These are phyloP conservation scores for Verbena officinalis DNA, from an alignment of 257 asterid species.

Conservation along the genomic window DNA sequence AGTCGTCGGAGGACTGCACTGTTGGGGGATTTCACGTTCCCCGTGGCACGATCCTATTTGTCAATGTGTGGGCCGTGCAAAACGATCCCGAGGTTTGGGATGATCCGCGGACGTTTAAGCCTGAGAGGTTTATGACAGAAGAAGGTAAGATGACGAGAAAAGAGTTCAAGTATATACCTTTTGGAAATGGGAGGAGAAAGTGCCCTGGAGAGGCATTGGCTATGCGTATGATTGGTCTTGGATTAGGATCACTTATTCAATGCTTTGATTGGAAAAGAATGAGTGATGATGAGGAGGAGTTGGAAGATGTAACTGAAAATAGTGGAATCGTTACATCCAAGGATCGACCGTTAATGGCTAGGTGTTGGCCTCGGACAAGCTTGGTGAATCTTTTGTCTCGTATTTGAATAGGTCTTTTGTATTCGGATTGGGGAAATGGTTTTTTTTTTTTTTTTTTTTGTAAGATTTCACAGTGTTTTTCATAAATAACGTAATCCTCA, in stretches of 20 bases:
- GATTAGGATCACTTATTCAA: neutral
- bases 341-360: neutral
- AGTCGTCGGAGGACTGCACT: slow-evolving; percentile 18
- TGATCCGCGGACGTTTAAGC: neutral
- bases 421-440: too few species aligned
- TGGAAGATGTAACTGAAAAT: neutral
- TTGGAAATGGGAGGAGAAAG: slow-evolving; percentile 1
- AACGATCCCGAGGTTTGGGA: neutral
- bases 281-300: neutral
- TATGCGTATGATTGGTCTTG: slow-evolving; percentile 1
- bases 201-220: slow-evolving; percentile 4
- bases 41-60: neutral
- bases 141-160: neutral
- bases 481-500: too few species aligned
- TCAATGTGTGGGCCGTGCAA: neutral
- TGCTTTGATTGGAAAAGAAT: slow-evolving; percentile 6
- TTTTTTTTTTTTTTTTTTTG: too few species aligned
- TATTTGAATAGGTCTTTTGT: neutral
- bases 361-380: slow-evolving; percentile 23
- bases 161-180: slow-evolving; percentile 9
- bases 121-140: slow-evolving; percentile 3
- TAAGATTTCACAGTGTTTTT: too few species aligned
- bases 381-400: slow-evolving; percentile 16
- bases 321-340: neutral
- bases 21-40: slow-evolving; percentile 21